Evolutionary conservation across 352 stramenopile species (phyloP), one percentile per base, ranked within the genome.

Genomic region (Phytophthora sp.): DNA sequence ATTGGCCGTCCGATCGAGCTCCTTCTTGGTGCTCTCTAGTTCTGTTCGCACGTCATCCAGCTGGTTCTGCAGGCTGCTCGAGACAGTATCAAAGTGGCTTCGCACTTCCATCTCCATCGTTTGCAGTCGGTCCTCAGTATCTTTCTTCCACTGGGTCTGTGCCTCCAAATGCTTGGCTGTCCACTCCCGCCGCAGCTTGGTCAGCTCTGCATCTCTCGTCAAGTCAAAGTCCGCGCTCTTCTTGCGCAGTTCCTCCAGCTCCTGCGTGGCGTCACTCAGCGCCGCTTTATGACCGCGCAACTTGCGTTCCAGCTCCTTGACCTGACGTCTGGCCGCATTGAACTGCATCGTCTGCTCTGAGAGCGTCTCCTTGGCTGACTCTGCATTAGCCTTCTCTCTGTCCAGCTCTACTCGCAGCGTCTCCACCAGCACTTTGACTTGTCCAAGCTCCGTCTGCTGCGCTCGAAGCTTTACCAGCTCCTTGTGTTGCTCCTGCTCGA

Each of bases 401-500:
- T 73, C 73, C 11, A 91, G 55, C 52, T 93, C 74, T 1, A 74
- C 61, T 41, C 76, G 66, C 20, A 93, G 64, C 16, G 68, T 73
- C 52, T 92, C 77, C 15, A 79, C 69, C 16, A 87, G 58, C 3
- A 75, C 71, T 57, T 89, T 89, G 54, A 75, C 75, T 52, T 92
- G 74, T 55, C 72, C 75, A 21, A 91, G 62, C 57, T 93, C 86
- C 44, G 84, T 84, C 51, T 91, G 82, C 58, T 91, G 84, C 9
- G 73, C 73, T 30, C 84, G 83, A 27, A 95, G 61, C 66, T 90
- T 91, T 31, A 91, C 74, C 2, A 95, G 57, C 63, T 95, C 84
- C 18, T 82, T 78, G 60, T 93, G 66, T 63, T 93, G 85, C 58
- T 95, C 84, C 67, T 93, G 82, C 67, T 92, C 86, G 15, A 93